phyloP scores from a whole-genome alignment of 139 green algal species.

The Closterium sp. region DNA sequence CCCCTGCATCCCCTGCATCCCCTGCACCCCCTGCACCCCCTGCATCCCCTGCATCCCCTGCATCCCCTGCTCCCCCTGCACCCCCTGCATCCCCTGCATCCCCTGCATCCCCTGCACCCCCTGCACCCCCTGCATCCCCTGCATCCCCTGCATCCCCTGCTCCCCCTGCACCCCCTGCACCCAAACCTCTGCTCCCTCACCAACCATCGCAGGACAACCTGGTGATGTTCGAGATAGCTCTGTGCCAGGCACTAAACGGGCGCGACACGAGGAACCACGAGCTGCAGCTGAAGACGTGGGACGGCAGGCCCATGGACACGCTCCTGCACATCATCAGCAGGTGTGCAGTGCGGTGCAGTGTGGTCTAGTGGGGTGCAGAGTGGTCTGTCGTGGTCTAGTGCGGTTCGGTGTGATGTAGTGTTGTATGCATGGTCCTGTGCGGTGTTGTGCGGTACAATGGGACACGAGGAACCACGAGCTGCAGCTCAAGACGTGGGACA shows the following conservation, averaged over 20 bases:
- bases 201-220: neutral
- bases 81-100: too few species aligned
- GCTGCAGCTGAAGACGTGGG: constrained; percentile 26
- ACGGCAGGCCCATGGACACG: constrained; percentile 40
- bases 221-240: constrained; percentile 32
- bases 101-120: too few species aligned
- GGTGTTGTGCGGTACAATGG: neutral
- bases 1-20: too few species aligned
- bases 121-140: too few species aligned
- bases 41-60: too few species aligned
- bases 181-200: too few species aligned
- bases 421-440: neutral
- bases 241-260: constrained; percentile 31
- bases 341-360: neutral
- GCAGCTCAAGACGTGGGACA: constrained; percentile 31
- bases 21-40: too few species aligned
- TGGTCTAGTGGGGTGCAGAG: neutral
- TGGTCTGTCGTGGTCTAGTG: neutral
- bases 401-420: neutral
- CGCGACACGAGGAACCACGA: constrained; percentile 28
- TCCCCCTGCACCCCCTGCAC: neutral
- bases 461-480: constrained; percentile 17
- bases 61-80: too few species aligned
- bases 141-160: neutral
- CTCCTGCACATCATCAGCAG: constrained; percentile 42